Base-by-base conservation (phyloP, 2,329 filamentous ascomycete genomes). In the Coniochaeta sp. region DNA sequence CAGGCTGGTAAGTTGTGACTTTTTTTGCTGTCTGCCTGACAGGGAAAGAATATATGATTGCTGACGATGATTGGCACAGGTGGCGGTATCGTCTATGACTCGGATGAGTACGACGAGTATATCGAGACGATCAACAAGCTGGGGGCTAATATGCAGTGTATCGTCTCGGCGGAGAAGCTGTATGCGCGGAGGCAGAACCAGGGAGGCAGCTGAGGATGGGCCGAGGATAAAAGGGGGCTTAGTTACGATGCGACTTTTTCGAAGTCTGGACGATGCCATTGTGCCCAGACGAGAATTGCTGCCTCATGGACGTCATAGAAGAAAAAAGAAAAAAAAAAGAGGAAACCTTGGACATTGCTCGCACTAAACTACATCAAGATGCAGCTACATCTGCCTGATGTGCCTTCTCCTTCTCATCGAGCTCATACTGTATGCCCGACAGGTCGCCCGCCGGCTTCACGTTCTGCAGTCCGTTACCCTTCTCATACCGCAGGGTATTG, bases 111-210 rank as follows among this genome's bases (percentile, higher is more conserved):
- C 68, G 91, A 97, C 65, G 95, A 98, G 75, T 97, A 93, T 81
- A 85, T 93, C 75, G 91, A 98, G 83, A 97, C 96, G 65, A 91
- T 86, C 58, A 98, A 99, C 79, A 99, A 99, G 81, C 79, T 96
- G 55, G 87, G 89, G 28, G 90, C 91, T 52, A 96, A 96, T 73
- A 91, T 96, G 79, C 84, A 89, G 66, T 95, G 91, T 75, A 93
- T 98, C 72, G 88, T 87, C 61, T 85, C 87, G 58, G 93, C 93
- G 1, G 93, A 97, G 77, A 82, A 88, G 72, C 70, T 56, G n/a
- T 34, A 34, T 28, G 54, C 54, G n/a, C 54, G 34, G 17, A 36
- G 54, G 19, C 54, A 56, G 22, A n/a, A 7, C 7, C 47, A 52
- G 26, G 47, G 14, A n/a, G 14, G 26, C 17, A 24, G 22, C 10